Evolutionary conservation across 2,329 filamentous ascomycete genomes (phyloP).

Genomic region (Calonectria leucothoes): DNA sequence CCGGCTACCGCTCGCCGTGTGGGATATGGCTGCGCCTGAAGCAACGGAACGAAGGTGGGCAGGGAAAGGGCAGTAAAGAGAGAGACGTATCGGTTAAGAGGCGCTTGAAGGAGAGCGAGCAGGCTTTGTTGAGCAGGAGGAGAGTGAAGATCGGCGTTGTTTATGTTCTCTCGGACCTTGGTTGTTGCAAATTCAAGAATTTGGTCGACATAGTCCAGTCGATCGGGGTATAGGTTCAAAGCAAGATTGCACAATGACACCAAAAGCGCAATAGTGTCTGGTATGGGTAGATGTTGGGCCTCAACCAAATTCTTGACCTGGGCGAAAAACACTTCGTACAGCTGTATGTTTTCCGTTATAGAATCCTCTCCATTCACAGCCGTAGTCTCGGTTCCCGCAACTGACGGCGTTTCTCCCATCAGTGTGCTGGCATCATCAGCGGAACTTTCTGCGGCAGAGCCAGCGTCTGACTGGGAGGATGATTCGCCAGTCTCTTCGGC

Average conservation of each 20-base stretch:
- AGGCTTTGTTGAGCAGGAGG: slow-evolving; percentile 88
- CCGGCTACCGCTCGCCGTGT: slow-evolving; percentile 91
- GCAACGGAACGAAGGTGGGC: slow-evolving; percentile 89
- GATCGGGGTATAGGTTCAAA: slow-evolving; percentile 93
- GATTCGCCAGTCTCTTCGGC: slow-evolving; percentile 51
- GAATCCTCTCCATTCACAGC: slow-evolving; percentile 59
- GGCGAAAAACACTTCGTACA: slow-evolving; percentile 97
- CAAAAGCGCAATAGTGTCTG: slow-evolving; percentile 92
- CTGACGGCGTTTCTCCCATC: slow-evolving; percentile 50
- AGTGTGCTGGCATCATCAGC: slow-evolving; percentile 46
- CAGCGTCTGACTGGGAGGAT: slow-evolving; percentile 35
- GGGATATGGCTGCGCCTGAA: slow-evolving; percentile 92
- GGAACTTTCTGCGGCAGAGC: slow-evolving; percentile 33
- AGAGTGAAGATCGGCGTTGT: slow-evolving; percentile 95
- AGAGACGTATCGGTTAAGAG: slow-evolving; percentile 89
- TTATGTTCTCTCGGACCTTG: slow-evolving; percentile 89
- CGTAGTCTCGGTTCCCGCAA: slow-evolving; percentile 60
- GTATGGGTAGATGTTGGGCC: slow-evolving; percentile 89
- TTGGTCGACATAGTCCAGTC: slow-evolving; percentile 95
- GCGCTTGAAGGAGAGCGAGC: slow-evolving; percentile 88
- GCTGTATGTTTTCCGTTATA: slow-evolving; percentile 76
- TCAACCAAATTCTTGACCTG: slow-evolving; percentile 95
- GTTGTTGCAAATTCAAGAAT: slow-evolving; percentile 88
- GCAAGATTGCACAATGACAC: slow-evolving; percentile 96
- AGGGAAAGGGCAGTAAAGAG: slow-evolving; percentile 96